Evolutionary conservation across 176 grass and related monocot genomes (phyloP), one percentile per base, ranked within the genome.

Genomic region (Carex parvula): DNA sequence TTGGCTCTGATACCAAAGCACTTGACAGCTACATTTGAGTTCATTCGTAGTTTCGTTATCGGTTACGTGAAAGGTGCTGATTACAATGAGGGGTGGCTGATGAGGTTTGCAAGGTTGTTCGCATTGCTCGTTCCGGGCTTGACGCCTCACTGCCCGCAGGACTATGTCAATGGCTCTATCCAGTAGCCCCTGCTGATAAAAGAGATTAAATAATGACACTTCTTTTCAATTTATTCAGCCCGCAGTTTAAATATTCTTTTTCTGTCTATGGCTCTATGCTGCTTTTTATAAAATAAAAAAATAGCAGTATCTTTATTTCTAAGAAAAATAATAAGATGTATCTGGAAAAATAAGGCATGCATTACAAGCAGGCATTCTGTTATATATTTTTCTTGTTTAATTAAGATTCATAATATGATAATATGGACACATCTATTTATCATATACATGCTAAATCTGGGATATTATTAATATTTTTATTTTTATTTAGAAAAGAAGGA

Each of bases 121-220:
- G 95, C 87, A 30, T 59, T 97, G 35, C 1, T 94, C 1, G 6
- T 94, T 39, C 95, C 95, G 1, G 95, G 95, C 2, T 58, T 94
- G 53, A 57, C 95, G 26, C 81, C 95, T 12, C 95, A 97, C 84
- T 13, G 79, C 42, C 95, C 95, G 4, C 80, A 71, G 62, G 90
- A 97, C 81, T 97, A 97, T 83, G 92, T 98, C 12, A 98, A 93
- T 30, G 86, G 89, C 82, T 90, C 90, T 8, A 42, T 42, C 81
- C 22, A 17, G 11, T 76, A 15, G 44, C 8, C 48, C 48, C 12
- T 21, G 46, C 12, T 30, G 72, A 55, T 26, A 74, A 54, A 76
- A 76, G 44, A 6, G 21, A 76, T 54, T 76, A 17, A 55, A 14
- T 54, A 55, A 76, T 30, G 48, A 10, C 72, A 55, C 13, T 26